Conservation (phyloP, 129 eudicot genomes). For the Flaveria brownii region DNA sequence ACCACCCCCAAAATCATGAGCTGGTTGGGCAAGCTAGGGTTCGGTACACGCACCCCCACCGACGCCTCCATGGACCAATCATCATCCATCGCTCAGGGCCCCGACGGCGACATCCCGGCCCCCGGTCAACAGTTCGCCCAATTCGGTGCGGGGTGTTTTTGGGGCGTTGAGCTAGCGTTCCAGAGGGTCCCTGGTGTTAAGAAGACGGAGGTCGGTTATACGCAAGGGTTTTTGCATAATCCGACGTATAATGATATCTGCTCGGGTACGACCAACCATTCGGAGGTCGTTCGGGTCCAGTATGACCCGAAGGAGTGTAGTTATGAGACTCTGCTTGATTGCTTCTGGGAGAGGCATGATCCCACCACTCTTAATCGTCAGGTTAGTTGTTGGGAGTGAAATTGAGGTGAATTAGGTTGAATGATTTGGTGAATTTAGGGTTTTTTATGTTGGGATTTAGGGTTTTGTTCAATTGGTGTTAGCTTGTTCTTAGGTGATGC, state of each 20-base stretch:
- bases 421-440: not conserved
- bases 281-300: slow-evolving; percentile 84
- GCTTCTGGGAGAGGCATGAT: slow-evolving; percentile 84
- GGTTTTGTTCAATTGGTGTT: not conserved
- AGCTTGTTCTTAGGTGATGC: not conserved
- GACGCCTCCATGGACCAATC: slow-evolving; percentile 43
- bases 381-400: slow-evolving; percentile 39
- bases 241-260: slow-evolving; percentile 79
- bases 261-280: slow-evolving; percentile 67
- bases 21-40: slow-evolving; percentile 59
- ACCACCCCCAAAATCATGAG: slow-evolving; percentile 54
- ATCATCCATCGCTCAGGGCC: slow-evolving; percentile 60
- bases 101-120: slow-evolving; percentile 72
- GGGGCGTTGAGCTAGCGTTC: slow-evolving; percentile 86
- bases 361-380: slow-evolving; percentile 89
- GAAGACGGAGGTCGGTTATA: slow-evolving; percentile 81
- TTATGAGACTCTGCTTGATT: slow-evolving; percentile 57
- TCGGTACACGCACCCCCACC: slow-evolving; percentile 55
- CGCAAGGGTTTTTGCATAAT: slow-evolving; percentile 62
- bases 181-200: slow-evolving; percentile 86
- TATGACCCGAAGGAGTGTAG: slow-evolving; percentile 69
- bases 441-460: not conserved
- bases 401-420: not conserved
- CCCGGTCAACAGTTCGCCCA: slow-evolving; percentile 79
- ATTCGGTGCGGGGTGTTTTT: slow-evolving; percentile 90